Conservation (phyloP, 148 eudicot species). For the Chenopodium berlandieri region DNA sequence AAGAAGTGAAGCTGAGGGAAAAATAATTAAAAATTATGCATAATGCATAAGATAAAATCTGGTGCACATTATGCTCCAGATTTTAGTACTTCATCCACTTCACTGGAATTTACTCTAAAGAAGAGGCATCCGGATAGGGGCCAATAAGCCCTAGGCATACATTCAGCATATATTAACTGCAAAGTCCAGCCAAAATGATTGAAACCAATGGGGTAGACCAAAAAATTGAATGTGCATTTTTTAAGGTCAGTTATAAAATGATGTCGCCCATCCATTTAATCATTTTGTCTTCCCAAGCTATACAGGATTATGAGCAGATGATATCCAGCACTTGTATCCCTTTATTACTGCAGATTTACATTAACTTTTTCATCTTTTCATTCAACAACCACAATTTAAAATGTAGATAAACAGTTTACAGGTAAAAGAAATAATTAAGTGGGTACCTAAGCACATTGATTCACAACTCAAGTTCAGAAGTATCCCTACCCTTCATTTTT, state of each 20-base stretch:
- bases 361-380: neutral
- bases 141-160: neutral
- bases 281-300: neutral
- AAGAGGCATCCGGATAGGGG: neutral
- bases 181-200: neutral
- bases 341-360: neutral
- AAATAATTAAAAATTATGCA: neutral
- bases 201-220: neutral
- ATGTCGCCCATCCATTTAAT: neutral
- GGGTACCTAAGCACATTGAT: no score
- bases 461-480: no score
- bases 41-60: neutral
- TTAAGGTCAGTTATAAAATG: neutral
- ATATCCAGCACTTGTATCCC: neutral
- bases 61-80: no score
- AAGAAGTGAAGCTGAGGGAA: no score
- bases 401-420: no score
- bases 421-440: no score
- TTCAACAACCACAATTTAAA: neutral
- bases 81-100: neutral
- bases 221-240: neutral
- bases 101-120: neutral
- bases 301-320: neutral
- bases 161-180: neutral
- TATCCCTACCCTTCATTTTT: no score